Percentiles rank a stretch among this genome's conserved stretches.
phyloP scores from a whole-genome alignment of 2,329 filamentous ascomycete species.

The Cladosporium sp. region DNA sequence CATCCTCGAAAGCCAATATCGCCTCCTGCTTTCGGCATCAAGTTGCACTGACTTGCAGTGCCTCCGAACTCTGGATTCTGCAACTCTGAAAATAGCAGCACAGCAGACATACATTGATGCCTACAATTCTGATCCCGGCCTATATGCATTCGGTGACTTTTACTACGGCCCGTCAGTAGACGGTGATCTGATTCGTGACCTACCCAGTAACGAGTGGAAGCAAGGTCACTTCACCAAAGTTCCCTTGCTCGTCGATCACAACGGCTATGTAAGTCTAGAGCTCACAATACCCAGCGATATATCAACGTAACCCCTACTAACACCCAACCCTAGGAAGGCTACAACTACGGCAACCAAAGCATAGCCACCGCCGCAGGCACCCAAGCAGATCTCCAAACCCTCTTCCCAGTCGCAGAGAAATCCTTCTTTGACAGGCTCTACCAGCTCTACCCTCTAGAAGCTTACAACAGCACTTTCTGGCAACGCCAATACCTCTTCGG shows the following conservation, averaged over 20 bases:
- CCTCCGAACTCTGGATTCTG: constrained; percentile 26
- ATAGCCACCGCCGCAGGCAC: constrained; percentile 32
- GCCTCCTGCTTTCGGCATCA: constrained; percentile 30
- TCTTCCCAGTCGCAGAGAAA: constrained; percentile 39
- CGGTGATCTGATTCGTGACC: constrained; percentile 40
- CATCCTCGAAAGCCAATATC: constrained; percentile 21
- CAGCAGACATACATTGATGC: constrained; percentile 27
- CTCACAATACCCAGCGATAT: not conserved
- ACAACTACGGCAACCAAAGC: constrained; percentile 36
- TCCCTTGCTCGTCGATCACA: constrained; percentile 38
- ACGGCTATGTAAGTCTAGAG: constrained; percentile 32
- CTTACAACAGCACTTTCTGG: constrained; percentile 41
- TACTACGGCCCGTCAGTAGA: constrained; percentile 45
- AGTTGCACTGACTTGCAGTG: constrained; percentile 34
- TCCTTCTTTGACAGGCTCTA: constrained; percentile 43
- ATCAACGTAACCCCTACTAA: not conserved
- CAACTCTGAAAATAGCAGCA: constrained; percentile 22
- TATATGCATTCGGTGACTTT: constrained; percentile 41
- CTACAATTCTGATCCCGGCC: not conserved
- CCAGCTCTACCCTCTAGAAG: constrained; percentile 39
- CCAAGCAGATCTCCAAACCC: constrained; percentile 31
- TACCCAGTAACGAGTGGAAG: constrained; percentile 37
- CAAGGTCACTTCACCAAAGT: constrained; percentile 39
- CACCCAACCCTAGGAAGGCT: constrained; percentile 33
- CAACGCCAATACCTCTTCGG: constrained; percentile 43